Base-by-base conservation (phyloP, 2,329 filamentous ascomycete species). In the Penicillium sumatraense region DNA sequence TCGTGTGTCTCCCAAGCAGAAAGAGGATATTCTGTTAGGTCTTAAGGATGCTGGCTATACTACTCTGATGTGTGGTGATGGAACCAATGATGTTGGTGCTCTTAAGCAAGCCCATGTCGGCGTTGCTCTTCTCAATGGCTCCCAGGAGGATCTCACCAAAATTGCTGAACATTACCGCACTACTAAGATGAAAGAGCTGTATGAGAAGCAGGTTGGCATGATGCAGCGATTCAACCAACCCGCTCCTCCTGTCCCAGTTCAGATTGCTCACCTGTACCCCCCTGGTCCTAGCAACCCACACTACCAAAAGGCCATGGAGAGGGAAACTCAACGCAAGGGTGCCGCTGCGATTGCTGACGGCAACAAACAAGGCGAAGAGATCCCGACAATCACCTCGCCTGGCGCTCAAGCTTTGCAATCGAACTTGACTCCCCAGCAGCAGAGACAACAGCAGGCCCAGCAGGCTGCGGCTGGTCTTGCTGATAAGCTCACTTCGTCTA, bases 71-170 rank as follows among this genome's bases (percentile, higher is more conserved):
- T 96, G 93, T 67, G 95, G 95, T 75, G 95, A 99, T 69, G 95
- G 95, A 61, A 99, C 95, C 52, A 99, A 99, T 74, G 95, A 99
- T 70, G 95, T 99, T 52, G 95, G 95, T 62, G 95, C 95, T 41
- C 81, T 99, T 69, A 99, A 99, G 81, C 95, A 99, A 78, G 95
- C 95, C 36, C 95, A 99, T 71, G 92, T 99, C 61, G 95, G 95
- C 76, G 90, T 99, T 60, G 95, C 95, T 20, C 86, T 99, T 47
- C 86, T 99, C 64, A 99, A 99, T 75, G 95, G 95, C 60, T 96
- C 93, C 1, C 89, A 87, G 63, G 90, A 98, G 20, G 95, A 98
- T 72, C 83, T 99, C 51, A 88, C 87, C 53, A 92, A 89, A 72
- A 99, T 99, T 66, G 89, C 90, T 23, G 95, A 98, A 70, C 93